Base-by-base conservation (phyloP, 768 basidiomycete species). In the Peribolospora kevripleyi region DNA sequence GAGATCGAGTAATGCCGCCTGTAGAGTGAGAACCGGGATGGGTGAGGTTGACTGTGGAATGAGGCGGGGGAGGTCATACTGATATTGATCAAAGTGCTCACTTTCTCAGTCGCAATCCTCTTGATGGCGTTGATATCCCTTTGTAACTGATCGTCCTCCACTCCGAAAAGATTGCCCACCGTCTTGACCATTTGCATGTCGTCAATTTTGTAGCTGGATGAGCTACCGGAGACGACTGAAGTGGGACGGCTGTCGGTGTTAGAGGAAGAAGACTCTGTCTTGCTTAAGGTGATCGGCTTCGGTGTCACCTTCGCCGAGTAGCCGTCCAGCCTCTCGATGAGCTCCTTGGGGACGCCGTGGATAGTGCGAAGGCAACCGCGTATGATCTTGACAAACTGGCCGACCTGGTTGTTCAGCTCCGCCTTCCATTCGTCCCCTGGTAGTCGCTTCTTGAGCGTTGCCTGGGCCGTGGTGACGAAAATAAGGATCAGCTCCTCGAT, bases 401-500 rank as follows among this genome's bases (percentile, higher is more conserved):
- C 79, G 56, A 93, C 87, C 62, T 97, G 93, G 58, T 79, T 80
- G 66, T 93, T 90, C 48, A 95, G 75, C 66, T 90, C 85, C 49
- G 78, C 65, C 65, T 95, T 97, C 90, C 90, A 95, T 25, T 77
- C 82, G 50, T 93, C 88, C 38, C 64, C 65, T 11, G 74, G 75
- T 2, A 88, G 70, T 2, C 82, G 74, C 68, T 93, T 93, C 74
- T 80, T 82, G 57, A 97, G 74, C 7, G 84, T 77, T 38, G 76
- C 74, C 3, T 84, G 86, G 3, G 91, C 84, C 53, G 86, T 80
- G 1, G 88, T 84, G 8, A 90, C 90, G 63, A 95, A 95, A 75
- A 84, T 83, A 52, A 98, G 73, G 57, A 98, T 91, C 54, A 98
- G 80, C 59, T 95, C 88, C 69, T 98, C 93, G 45, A 95, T 84